Base-by-base conservation (phyloP, 768 basidiomycete species). In the Termitomyces sp. region DNA sequence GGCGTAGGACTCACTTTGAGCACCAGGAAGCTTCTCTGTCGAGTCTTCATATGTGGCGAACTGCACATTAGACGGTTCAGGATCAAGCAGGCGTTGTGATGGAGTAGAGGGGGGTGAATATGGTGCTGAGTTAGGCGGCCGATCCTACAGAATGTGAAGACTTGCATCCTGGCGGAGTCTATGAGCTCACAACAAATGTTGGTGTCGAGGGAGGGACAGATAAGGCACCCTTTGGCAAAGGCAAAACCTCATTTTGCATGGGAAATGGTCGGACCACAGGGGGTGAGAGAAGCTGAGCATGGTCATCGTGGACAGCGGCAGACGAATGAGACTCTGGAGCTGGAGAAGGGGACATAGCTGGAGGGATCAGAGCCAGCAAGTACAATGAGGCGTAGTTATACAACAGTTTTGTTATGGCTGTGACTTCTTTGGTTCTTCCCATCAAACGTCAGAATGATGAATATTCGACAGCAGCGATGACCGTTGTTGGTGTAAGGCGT, bases 21-120 rank as follows among this genome's bases (percentile, higher is more conserved):
- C 46, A 35, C 15, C 17, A 15, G 15, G 32, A 48, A 21, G 8
- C 9, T 28, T 12, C 3, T 9, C 17, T 3, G 19, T 34, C 12
- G 38, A 46, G 61, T 53, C 54, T 11, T 22, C 38, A 49, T 66
- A 66, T 26, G 64, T 58, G 34, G 64, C 67, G 32, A 63, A 66
- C 49, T 66, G 67, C 3, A 57, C 58, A 21, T 59, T 55, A 6
- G 59, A 43, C 3, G 55, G 44, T 4, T 61, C 60, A 12, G 60
- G 48, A 30, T 61, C 55, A 14, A 61, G 49, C 19, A 63, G 41
- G 12, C 51, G 43, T 28, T 59, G 60, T 4, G 56, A 59, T 35
- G 62, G 53, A 26, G 62, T 62, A 0, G 57, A 56, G 1, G 62
- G 62, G 28, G 62, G 62, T 26, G 60, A 54, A 35, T 61, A 53